phyloP scores from a whole-genome alignment of 2,329 filamentous ascomycete genomes.

The Colletotrichum caudatum region DNA sequence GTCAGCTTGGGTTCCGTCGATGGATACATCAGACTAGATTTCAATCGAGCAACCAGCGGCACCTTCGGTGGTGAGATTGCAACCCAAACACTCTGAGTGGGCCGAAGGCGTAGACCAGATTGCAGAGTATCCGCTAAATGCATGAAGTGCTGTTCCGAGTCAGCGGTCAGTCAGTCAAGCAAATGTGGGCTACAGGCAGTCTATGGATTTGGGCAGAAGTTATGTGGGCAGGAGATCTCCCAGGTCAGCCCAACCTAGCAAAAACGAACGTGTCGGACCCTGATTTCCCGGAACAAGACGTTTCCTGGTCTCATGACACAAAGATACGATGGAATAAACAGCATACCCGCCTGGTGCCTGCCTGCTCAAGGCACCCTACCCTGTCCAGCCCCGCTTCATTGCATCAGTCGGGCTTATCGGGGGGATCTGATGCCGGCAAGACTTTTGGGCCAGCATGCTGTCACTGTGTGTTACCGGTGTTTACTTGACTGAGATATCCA shows the following conservation, averaged over 20 bases:
- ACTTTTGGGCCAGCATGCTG: slow-evolving; percentile 11
- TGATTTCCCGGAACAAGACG: slow-evolving; percentile 13
- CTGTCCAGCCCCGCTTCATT: slow-evolving; percentile 13
- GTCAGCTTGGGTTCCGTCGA: neutral
- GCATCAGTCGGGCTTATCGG: neutral
- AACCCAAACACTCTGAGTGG: neutral
- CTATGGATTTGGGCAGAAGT: neutral
- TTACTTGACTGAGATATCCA: neutral
- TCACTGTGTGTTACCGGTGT: neutral
- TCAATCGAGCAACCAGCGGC: neutral
- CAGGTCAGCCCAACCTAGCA: slow-evolving; percentile 21
- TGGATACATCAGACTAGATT: neutral
- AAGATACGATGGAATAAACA: slow-evolving; percentile 6
- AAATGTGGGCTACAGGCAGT: slow-evolving; percentile 17
- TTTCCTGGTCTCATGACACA: neutral
- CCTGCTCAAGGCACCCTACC: neutral
- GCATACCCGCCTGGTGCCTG: neutral
- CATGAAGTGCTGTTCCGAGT: slow-evolving; percentile 19
- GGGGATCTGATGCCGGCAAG: slow-evolving; percentile 19
- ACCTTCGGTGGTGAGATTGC: neutral
- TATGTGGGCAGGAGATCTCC: neutral
- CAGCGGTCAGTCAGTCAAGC: slow-evolving; percentile 27
- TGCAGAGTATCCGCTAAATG: neutral
- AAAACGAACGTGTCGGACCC: slow-evolving; percentile 19
- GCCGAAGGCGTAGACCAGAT: no score